Conservation (phyloP, 2,329 filamentous ascomycete species). For the Fusarium burgessii region DNA sequence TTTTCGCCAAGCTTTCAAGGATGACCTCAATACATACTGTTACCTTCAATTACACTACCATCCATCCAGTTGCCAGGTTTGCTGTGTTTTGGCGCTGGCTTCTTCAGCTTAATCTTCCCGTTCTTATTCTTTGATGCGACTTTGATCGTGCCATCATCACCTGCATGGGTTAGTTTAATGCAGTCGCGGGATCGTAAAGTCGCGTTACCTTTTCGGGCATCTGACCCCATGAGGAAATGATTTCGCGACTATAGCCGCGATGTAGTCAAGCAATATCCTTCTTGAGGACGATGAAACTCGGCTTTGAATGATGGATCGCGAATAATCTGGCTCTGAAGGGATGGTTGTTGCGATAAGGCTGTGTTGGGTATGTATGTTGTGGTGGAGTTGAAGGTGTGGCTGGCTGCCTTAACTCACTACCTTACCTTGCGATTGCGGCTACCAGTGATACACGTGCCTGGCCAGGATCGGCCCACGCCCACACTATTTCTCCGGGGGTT, state of each 20-base stretch:
- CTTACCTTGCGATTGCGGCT: constrained; percentile 33
- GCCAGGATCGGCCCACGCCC: constrained; percentile 25
- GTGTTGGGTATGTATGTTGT: constrained; percentile 15
- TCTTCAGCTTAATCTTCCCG: constrained; percentile 72
- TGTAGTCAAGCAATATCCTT: neutral
- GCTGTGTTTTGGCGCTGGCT: constrained; percentile 69
- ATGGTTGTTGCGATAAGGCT: constrained; percentile 33
- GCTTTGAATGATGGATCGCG: constrained; percentile 13
- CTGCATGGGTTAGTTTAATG: constrained; percentile 47
- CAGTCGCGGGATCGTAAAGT: constrained; percentile 17
- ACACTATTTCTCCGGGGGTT: constrained; percentile 37
- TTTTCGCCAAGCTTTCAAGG: neutral
- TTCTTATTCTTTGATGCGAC: constrained; percentile 70
- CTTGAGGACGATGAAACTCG: neutral
- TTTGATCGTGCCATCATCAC: constrained; percentile 72
- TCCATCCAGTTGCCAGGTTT: constrained; percentile 80
- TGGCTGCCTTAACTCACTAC: neutral
- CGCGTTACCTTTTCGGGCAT: constrained; percentile 50
- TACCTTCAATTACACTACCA: constrained; percentile 72
- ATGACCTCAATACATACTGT: constrained; percentile 57
- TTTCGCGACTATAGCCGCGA: neutral
- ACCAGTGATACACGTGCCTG: constrained; percentile 41
- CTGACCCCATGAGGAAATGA: constrained; percentile 38
- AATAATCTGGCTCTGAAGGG: constrained; percentile 8
- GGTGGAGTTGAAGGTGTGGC: constrained; percentile 37